Percentiles rank a stretch among this genome's conserved stretches.
Evolutionary conservation across 2,329 filamentous ascomycete species (phyloP).

Genomic region (Davidsoniella australis): DNA sequence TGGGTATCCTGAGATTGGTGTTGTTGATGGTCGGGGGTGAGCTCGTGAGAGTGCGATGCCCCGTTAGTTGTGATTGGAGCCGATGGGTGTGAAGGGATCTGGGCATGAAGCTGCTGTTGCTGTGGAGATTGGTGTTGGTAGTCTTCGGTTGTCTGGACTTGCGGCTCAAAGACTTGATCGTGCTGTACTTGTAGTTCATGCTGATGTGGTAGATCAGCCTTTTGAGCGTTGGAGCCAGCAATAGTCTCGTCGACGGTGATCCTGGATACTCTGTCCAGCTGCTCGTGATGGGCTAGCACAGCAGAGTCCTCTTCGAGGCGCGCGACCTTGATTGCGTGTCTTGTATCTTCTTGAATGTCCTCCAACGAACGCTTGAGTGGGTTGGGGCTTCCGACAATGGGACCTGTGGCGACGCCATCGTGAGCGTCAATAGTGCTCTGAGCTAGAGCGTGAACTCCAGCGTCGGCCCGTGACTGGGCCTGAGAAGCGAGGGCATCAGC

Average conservation of each 20-base stretch:
- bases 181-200: slow-evolving; percentile 8
- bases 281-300: slow-evolving; percentile 15
- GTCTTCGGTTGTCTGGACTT: not conserved
- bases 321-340: slow-evolving; percentile 8
- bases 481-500: slow-evolving; percentile 25
- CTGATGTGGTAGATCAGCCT: slow-evolving; percentile 15
- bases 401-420: not conserved
- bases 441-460: not conserved
- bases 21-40: slow-evolving; percentile 3
- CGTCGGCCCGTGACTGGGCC: slow-evolving; percentile 12
- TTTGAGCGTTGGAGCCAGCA: slow-evolving; percentile 5
- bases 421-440: not conserved
- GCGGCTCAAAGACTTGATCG: slow-evolving; percentile 1
- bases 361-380: slow-evolving; percentile 28
- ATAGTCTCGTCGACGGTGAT: no score
- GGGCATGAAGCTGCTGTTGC: not conserved
- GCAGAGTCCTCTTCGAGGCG: slow-evolving; percentile 1
- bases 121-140: not conserved
- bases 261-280: no score
- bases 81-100: slow-evolving; percentile 6
- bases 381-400: slow-evolving; percentile 17
- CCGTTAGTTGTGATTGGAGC: not conserved
- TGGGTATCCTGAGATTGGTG: slow-evolving; percentile 1
- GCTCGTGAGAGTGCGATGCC: not conserved
- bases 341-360: slow-evolving; percentile 6